These are phyloP conservation scores for Chalciporus sphaerocephalus DNA, from an alignment of 768 basidiomycete species.

Conservation along the genomic window DNA sequence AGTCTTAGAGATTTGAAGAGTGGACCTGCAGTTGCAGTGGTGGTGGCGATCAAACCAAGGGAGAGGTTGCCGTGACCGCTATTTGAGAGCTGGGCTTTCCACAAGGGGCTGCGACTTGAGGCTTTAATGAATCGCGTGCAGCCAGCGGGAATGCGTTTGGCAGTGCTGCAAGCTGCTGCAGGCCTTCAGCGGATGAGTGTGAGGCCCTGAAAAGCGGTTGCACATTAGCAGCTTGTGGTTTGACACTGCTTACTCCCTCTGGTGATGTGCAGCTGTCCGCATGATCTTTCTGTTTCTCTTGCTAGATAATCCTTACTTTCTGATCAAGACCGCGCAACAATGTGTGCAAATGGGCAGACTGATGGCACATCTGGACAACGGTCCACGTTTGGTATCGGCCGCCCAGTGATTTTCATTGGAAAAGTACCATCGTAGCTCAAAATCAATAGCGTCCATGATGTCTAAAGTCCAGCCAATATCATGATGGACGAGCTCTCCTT, in stretches of 20 bases:
- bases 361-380: neutral
- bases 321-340: neutral
- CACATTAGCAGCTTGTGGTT: too few species aligned
- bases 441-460: too few species aligned
- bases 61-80: conserved; percentile 8
- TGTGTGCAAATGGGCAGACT: neutral
- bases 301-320: neutral
- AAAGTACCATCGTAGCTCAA: too few species aligned
- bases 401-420: too few species aligned
- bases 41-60: conserved; percentile 9
- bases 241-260: too few species aligned
- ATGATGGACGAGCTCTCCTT: conserved; percentile 26
- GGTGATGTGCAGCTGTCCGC: too few species aligned
- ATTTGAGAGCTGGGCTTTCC: conserved; percentile 6
- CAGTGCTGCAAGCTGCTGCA: conserved; percentile 10
- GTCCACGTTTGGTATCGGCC: too few species aligned
- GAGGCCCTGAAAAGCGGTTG: too few species aligned
- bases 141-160: conserved; percentile 17
- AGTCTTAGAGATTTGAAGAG: conserved; percentile 7
- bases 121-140: conserved; percentile 21
- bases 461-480: conserved; percentile 23
- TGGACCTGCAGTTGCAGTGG: neutral
- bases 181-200: neutral
- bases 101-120: conserved; percentile 23
- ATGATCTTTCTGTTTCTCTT: too few species aligned